Base-by-base conservation (phyloP, 2,329 filamentous ascomycete genomes). In the Aspergillus jensenii region DNA sequence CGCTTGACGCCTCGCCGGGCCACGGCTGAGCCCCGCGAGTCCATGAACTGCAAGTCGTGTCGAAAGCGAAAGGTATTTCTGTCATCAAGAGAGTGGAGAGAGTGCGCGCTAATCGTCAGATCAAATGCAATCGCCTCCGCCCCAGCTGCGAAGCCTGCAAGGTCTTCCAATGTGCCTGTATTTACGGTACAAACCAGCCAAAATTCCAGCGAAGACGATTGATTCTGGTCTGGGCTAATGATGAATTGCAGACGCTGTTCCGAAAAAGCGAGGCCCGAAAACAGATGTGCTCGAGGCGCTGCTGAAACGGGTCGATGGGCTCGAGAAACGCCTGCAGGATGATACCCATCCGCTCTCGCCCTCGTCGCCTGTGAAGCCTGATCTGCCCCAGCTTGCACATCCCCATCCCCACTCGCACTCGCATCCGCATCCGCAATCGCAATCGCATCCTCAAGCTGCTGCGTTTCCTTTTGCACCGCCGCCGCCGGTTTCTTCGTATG, bases 41-140 rank as follows among this genome's bases (percentile, higher is more conserved):
- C 90, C 35, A 96, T 96, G 91, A 96, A 96, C 75, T 96, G 91
- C 85, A 96, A 96, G 76, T 95, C 90, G 56, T 96, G 91, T 80
- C 86, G 91, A 66, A 96, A 96, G 77, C 84, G 91, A 78, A 96
- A 96, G 88, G 91, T 93, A 76, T 48, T 40, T 17, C n/a, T 57
- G 39, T 58, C 44, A 21, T n/a, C 14, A n/a, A 8, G 12, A 27
- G 35, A 39, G 31, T 51, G 41, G 17, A 3, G 25, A 17, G 19
- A 23, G n/a, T 11, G 11, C 9, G 21, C 43, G 56, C 56, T 62
- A 45, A 57, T 23, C 19, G 31, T 17, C 44, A 96, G 91, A 96
- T 96, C 78, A 96, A 96, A 79, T 96, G 91, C 79, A 96, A 95
- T 74, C 86, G 91, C 56, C 79, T 93, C 63, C 86, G 90, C 48